Evolutionary conservation across 805 yeast species (phyloP).

Genomic region (Ogataea wickerhamii): DNA sequence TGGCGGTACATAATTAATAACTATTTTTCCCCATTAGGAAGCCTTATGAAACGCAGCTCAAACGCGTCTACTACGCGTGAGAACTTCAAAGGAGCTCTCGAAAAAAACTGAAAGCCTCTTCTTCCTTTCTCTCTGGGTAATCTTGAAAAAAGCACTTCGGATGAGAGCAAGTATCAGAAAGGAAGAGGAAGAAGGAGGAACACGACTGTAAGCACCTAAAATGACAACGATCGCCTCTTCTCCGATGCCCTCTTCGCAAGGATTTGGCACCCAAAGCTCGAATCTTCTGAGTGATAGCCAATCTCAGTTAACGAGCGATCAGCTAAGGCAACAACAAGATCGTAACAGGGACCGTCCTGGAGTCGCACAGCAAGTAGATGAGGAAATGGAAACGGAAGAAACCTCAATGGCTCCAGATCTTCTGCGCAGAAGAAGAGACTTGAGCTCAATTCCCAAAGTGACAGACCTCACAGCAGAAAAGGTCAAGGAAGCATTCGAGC

Average conservation of each 20-base stretch:
- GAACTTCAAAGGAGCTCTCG: not conserved
- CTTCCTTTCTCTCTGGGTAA: no score
- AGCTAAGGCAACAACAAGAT: conserved; percentile 6
- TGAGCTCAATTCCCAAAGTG: conserved; percentile 76
- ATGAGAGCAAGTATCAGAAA: no score
- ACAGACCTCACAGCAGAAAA: conserved; percentile 90
- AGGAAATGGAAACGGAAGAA: conserved; percentile 27
- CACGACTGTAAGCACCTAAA: not conserved
- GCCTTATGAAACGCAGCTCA: conserved; percentile 1
- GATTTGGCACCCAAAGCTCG: conserved; percentile 23
- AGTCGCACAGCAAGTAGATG: conserved; percentile 12
- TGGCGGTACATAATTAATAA: not conserved
- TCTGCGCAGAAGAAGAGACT: conserved; percentile 50
- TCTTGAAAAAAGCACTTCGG: no score
- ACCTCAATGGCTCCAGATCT: conserved; percentile 22
- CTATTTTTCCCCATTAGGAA: conserved; percentile 5
- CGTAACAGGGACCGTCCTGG: conserved; percentile 11
- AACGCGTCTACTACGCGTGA: conserved; percentile 3
- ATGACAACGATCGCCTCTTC: conserved; percentile 30
- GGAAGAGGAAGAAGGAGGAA: no score
- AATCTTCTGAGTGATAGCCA: conserved; percentile 28
- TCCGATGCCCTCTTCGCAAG: conserved; percentile 28
- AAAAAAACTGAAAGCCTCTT: no score
- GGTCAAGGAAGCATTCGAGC: conserved; percentile 87
- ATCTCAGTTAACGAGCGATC: conserved; percentile 18